Base-by-base conservation (phyloP, 106 monocot species). In the Allium sativum region DNA sequence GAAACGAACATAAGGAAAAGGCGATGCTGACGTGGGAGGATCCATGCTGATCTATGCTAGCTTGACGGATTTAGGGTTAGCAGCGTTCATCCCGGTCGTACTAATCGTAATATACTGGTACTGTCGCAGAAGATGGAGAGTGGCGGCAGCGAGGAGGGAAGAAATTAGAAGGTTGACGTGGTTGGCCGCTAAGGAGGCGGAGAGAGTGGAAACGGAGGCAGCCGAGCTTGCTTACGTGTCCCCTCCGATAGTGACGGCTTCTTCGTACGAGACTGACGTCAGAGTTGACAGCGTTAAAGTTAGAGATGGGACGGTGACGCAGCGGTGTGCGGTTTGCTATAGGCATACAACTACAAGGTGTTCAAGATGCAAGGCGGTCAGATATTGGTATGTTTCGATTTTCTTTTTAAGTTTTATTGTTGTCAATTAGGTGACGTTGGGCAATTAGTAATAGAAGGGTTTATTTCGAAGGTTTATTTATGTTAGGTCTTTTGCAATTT, bases 351-450 rank as follows among this genome's bases (percentile, higher is more conserved):
- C 41, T 16, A 71, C 71, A 48, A 71, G 77, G 67, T 77, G 77
- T 43, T 47, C 71, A 8, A 71, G 71, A 19, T 77, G 77, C 65
- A 77, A 77, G 61, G 66, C 77, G 11, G 77, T 77, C 21, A 66
- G 77, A 77, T 77, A 77, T 62, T 77, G 77, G 77, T 77, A 8
- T 40, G 65, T 56, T 61, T 44, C 14, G 1, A 11, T 48, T 31
- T 50, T 7, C 48, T 47, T 17, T 58, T 31, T 31, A 5, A 31
- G 31, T 31, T 31, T 31, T 3, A 31, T 31, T 31, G 5, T 31
- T 31, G 5, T 31, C 5, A 31, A 3, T 31, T 31, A 31, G 5
- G 31, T 2, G 31, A 31, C 31, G 31, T 31, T 31, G 31, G 31
- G 31, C 31, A 31, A 31, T 31, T 31, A 31, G 31, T 2, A 31